Conservation (phyloP, 1,139 yeast genomes). For the Meyerozyma elateridarum region DNA sequence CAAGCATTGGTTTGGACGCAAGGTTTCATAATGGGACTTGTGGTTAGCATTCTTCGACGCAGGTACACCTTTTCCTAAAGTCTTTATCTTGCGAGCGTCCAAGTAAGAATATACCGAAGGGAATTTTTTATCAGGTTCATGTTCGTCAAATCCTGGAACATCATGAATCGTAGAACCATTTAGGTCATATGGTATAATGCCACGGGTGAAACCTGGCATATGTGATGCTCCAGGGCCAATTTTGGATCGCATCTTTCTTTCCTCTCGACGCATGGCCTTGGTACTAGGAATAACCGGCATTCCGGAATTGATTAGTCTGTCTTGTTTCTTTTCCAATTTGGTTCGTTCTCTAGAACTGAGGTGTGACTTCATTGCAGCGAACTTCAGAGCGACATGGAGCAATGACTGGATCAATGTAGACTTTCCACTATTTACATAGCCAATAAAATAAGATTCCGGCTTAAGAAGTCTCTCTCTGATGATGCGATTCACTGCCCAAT, state of each 20-base stretch:
- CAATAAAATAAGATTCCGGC: slow-evolving; percentile 53
- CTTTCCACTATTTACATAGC: slow-evolving; percentile 76
- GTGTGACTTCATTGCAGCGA: slow-evolving; percentile 6
- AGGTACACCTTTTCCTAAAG: slow-evolving; percentile 33
- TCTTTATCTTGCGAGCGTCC: slow-evolving; percentile 27
- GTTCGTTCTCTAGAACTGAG: slow-evolving; percentile 11
- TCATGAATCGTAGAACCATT: slow-evolving; percentile 37
- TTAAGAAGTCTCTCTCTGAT: slow-evolving; percentile 31
- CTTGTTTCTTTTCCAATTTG: slow-evolving; percentile 16
- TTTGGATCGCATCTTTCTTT: slow-evolving; percentile 16
- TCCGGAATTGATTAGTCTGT: slow-evolving; percentile 11
- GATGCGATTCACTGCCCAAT: slow-evolving; percentile 46
- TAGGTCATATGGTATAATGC: slow-evolving; percentile 31
- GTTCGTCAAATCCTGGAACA: slow-evolving; percentile 48
- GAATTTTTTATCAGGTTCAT: slow-evolving; percentile 15
- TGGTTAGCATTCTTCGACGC: slow-evolving; percentile 32
- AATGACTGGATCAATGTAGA: slow-evolving; percentile 57
- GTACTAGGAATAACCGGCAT: neutral
- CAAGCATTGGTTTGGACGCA: slow-evolving; percentile 41
- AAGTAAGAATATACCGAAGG: slow-evolving; percentile 25
- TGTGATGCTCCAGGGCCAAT: slow-evolving; percentile 45
- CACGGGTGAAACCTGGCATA: slow-evolving; percentile 57
- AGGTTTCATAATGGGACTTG: slow-evolving; percentile 31
- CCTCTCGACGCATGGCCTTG: slow-evolving; percentile 5
- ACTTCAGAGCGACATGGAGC: slow-evolving; percentile 16